Evolutionary conservation across 2,329 filamentous ascomycete genomes (phyloP).

Genomic region (Pezicula rhizophila): DNA sequence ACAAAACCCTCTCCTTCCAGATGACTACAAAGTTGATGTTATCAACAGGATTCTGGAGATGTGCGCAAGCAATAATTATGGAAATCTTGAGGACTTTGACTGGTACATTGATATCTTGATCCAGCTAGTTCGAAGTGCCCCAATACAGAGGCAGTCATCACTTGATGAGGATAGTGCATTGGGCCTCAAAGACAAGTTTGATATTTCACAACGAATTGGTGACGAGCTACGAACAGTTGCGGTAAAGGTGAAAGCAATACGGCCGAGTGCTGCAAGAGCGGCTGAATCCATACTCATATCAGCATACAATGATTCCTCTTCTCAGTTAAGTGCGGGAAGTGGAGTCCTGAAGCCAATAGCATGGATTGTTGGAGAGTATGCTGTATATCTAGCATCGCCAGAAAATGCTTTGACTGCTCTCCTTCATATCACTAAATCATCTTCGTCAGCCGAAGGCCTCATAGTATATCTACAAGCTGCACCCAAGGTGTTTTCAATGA

Average conservation of each 20-base stretch:
- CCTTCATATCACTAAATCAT: conserved; percentile 55
- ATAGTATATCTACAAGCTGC: conserved; percentile 76
- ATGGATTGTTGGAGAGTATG: conserved; percentile 88
- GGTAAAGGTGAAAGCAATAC: conserved; percentile 81
- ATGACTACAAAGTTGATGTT: conserved; percentile 80
- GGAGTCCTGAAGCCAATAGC: conserved; percentile 69
- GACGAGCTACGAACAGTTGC: conserved; percentile 83
- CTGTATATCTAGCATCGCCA: conserved; percentile 62
- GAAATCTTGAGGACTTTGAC: conserved; percentile 82
- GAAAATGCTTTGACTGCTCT: conserved; percentile 69
- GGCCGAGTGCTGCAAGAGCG: conserved; percentile 72
- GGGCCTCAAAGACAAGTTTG: conserved; percentile 17
- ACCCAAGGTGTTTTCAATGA: conserved; percentile 74
- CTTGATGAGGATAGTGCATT: conserved; percentile 10
- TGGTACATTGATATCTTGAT: conserved; percentile 94
- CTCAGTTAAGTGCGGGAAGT: conserved; percentile 49
- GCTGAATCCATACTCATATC: conserved; percentile 68
- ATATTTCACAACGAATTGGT: conserved; percentile 67
- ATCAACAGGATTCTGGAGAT: conserved; percentile 79
- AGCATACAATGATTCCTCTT: conserved; percentile 46
- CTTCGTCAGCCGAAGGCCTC: conserved; percentile 57
- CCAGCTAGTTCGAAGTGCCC: conserved; percentile 72
- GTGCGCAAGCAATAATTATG: conserved; percentile 85
- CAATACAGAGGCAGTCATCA: conserved; percentile 33
- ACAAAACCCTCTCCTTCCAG: conserved; percentile 61